Evolutionary conservation across 2,329 filamentous ascomycete genomes (phyloP).

Genomic region (Aspergillus cejpii): DNA sequence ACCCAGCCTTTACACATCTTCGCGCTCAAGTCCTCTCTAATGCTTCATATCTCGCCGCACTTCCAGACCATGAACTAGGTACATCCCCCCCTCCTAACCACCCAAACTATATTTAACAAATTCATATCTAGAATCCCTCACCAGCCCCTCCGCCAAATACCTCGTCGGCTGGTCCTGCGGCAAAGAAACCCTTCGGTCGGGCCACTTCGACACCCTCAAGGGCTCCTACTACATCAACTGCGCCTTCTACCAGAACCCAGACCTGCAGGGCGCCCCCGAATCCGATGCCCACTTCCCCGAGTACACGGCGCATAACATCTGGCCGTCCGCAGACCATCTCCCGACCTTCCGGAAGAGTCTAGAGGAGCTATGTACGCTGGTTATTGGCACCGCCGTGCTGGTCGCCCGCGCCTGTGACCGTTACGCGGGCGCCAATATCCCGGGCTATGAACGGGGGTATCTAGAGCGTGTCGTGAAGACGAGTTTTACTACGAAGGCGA

Average conservation of each 20-base stretch:
- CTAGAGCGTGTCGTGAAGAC: slow-evolving; percentile 79
- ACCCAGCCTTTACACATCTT: slow-evolving; percentile 62
- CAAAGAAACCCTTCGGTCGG: slow-evolving; percentile 57
- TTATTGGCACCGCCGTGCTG: slow-evolving; percentile 82
- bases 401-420: slow-evolving; percentile 86
- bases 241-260: slow-evolving; percentile 45
- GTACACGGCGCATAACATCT: slow-evolving; percentile 84
- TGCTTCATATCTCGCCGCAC: slow-evolving; percentile 78
- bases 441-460: slow-evolving; percentile 68
- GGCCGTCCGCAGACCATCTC: slow-evolving; percentile 64
- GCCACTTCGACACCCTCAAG: slow-evolving; percentile 57
- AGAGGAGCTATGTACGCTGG: slow-evolving; percentile 68
- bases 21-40: slow-evolving; percentile 73
- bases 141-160: slow-evolving; percentile 48
- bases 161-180: slow-evolving; percentile 59
- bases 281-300: slow-evolving; percentile 60
- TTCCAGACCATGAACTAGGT: slow-evolving; percentile 67
- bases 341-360: slow-evolving; percentile 69
- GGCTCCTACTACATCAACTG: slow-evolving; percentile 61
- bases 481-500: slow-evolving; percentile 82
- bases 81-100: slow-evolving; percentile 18
- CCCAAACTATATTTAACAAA: slow-evolving; percentile 43
- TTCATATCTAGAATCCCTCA: slow-evolving; percentile 33
- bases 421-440: slow-evolving; percentile 72
- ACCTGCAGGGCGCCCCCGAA: slow-evolving; percentile 34